Conservation (phyloP, 2,329 filamentous ascomycete species). For the Coniosporium tulheliwenetii region DNA sequence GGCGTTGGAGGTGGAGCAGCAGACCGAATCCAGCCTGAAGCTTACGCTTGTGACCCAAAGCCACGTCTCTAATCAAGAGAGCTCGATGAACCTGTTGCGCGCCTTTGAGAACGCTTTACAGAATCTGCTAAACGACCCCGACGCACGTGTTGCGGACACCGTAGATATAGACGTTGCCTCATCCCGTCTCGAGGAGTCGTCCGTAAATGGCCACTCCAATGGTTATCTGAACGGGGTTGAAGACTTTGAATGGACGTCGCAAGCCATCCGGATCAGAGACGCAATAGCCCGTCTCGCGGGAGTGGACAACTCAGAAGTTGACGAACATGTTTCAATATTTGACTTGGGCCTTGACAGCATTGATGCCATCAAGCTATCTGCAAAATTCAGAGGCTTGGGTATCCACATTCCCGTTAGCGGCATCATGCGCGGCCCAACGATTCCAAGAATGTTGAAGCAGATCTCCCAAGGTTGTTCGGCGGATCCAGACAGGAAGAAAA, state of each 20-base stretch:
- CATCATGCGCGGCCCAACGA: constrained; percentile 59
- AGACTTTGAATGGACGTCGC: constrained; percentile 42
- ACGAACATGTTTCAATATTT: constrained; percentile 50
- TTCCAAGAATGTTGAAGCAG: constrained; percentile 40
- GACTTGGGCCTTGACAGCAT: constrained; percentile 85
- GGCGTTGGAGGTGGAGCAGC: constrained; percentile 56
- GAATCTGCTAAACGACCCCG: constrained; percentile 18
- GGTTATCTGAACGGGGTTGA: constrained; percentile 9
- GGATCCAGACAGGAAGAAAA: not conserved
- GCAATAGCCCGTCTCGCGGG: constrained; percentile 50
- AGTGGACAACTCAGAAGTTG: constrained; percentile 34
- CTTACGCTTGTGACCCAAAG: constrained; percentile 46
- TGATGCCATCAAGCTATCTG: constrained; percentile 71
- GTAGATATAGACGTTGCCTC: constrained; percentile 15
- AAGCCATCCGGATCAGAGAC: constrained; percentile 37
- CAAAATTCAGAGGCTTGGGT: constrained; percentile 46
- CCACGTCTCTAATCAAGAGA: constrained; percentile 19
- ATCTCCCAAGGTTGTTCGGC: constrained; percentile 5
- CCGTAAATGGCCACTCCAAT: constrained; percentile 9
- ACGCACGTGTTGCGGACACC: constrained; percentile 7
- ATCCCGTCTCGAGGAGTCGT: constrained; percentile 1
- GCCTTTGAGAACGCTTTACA: constrained; percentile 25
- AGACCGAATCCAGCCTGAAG: constrained; percentile 29
- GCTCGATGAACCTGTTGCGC: constrained; percentile 23
- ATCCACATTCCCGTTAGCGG: constrained; percentile 53